Evolutionary conservation across 306 rosid species (phyloP), one percentile per base, ranked within the genome.

Genomic region (Ceratonia siliqua): DNA sequence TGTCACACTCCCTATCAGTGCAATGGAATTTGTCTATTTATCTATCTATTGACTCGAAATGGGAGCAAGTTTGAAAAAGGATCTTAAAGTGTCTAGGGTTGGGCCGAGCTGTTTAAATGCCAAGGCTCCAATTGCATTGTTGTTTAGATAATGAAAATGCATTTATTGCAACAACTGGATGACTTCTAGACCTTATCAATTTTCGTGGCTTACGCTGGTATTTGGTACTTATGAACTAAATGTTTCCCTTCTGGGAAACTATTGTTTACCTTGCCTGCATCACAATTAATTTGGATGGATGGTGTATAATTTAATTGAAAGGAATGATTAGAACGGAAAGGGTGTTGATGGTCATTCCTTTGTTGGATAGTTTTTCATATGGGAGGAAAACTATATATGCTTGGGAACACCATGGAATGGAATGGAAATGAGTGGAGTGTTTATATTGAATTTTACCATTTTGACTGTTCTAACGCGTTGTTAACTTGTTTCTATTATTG

Each of bases 61-160:
- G 49, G 18, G 48, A 38, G 50, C 28, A 5, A 17, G 30, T 38
- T 20, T 36, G 68, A 38, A n/a, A 62, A 62, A 20, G 32, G 49
- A 36, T 62, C 32, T 21, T 49, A 18, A 18, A 38, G 30, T 38
- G 15, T 62, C 48, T 62, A 20, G 68, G 18, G 48, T 20, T 38
- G 32, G 68, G 30, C 46, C 68, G 66, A 14, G 50, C 62, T 69
- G 62, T 55, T 78, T 72, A 68, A 7, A 67, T 35, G 65, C 38
- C 13, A 25, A 68, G 30, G 38, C 62, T 1, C 12, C 52, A 4
- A 70, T 43, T 54, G 42, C 46, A 6, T 56, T 71, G 64, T 73
- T 68, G 79, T 13, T 61, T 66, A 54, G 38, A 68, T 35, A 36
- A 65, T 72, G 52, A 36, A 72, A 66, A 59, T 66, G 76, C 62